Evolutionary conservation across 2,329 filamentous ascomycete species (phyloP), one percentile per base, ranked within the genome.

Genomic region (Colletotrichum chrysophilum): DNA sequence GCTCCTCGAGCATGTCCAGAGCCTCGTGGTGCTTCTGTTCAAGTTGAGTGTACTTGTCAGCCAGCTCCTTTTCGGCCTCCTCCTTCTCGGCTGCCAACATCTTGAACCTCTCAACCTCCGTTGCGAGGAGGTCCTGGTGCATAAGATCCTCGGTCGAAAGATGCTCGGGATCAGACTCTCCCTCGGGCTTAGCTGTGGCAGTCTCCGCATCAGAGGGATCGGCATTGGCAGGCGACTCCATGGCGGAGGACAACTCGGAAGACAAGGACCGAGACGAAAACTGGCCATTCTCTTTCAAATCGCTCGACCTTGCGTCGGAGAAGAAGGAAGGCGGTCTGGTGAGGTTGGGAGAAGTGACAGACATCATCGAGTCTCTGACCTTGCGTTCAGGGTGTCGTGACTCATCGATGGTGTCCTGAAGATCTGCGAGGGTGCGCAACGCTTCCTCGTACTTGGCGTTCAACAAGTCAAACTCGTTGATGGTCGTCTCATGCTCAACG

Each of bases 401-500:
- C 86, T 98, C 95, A 79, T 98, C 95, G 43, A 96, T 89, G 32
- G 91, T 91, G 81, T 98, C 96, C 83, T 98, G 96, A 64, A 98
- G 89, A 82, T 97, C 94, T 7, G 95, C 93, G 56, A 99, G 85
- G 12, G 94, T 93, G 64, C 93, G 93, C 77, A 99, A 87, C 7
- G 96, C 94, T 80, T 98, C 94, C 81, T 98, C 95, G 80, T 99
- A 99, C 84, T 98, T 98, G 79, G 92, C 89, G 72, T 96, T 93
- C 30, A 99, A 92, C 61, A 92, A 86, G 78, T 97, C 94, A 80
- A 93, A 96, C 74, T 98, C 95, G 77, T 90, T 93, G 21, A 98
- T 83, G 0, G 95, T 96, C 10, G 90, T 88, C 83, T 98, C 96
- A 80, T 99, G 97, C 84, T 98, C 96, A 55, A 97, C 93, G 18